Evolutionary conservation across 495 filamentous ascomycete species (phyloP).

Genomic region (Achaetomiella virescens): DNA sequence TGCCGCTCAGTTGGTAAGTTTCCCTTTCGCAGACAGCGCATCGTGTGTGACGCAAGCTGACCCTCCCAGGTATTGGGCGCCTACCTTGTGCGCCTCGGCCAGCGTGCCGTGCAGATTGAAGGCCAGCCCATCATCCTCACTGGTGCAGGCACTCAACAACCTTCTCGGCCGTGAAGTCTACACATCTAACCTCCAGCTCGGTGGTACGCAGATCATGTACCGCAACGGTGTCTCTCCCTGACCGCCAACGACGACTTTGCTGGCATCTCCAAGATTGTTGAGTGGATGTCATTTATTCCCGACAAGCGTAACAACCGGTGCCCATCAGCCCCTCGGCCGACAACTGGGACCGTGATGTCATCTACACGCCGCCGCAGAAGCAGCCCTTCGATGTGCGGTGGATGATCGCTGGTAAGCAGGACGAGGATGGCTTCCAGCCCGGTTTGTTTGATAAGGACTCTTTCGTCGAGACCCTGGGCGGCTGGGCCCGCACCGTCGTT

Average conservation of each 20-base stretch:
- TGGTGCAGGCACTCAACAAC: slow-evolving; percentile 97
- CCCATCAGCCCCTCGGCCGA: slow-evolving; percentile 83
- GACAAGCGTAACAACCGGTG: slow-evolving; percentile 82
- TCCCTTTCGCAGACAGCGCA: neutral
- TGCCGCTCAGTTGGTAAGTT: slow-evolving; percentile 84
- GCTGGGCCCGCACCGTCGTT: slow-evolving; percentile 95
- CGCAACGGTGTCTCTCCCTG: slow-evolving; percentile 98
- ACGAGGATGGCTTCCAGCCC: slow-evolving; percentile 68
- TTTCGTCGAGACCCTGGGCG: slow-evolving; percentile 92
- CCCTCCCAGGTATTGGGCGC: slow-evolving; percentile 72
- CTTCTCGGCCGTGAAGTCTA: slow-evolving; percentile 96
- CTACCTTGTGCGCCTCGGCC: slow-evolving; percentile 94
- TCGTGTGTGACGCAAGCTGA: slow-evolving; percentile 19
- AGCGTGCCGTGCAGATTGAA: slow-evolving; percentile 97
- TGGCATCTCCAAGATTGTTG: slow-evolving; percentile 94
- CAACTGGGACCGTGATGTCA: slow-evolving; percentile 86
- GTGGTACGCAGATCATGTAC: slow-evolving; percentile 99
- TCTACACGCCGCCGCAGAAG: slow-evolving; percentile 78
- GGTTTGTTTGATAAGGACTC: slow-evolving; percentile 96
- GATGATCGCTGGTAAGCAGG: slow-evolving; percentile 86
- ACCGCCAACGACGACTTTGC: slow-evolving; percentile 96
- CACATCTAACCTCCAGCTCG: slow-evolving; percentile 96
- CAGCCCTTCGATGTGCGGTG: slow-evolving; percentile 89
- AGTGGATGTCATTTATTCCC: slow-evolving; percentile 95
- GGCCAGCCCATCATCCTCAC: slow-evolving; percentile 98